Evolutionary conservation across 441 rosid species (phyloP).

Genomic region (Brassica hybrid): DNA sequence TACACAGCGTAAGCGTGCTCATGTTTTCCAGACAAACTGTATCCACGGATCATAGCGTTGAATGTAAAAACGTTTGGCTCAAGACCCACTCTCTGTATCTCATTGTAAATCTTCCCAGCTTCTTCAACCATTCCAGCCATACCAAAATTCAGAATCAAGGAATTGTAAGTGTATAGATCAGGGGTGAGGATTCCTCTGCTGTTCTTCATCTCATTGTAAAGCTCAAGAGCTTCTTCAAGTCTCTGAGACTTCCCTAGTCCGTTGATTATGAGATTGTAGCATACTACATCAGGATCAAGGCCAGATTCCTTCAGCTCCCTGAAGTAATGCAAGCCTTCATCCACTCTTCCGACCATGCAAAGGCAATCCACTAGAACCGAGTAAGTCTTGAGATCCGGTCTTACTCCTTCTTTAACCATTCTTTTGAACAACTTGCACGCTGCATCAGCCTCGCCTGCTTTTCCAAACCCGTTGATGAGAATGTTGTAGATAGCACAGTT

Average conservation of each 20-base stretch:
- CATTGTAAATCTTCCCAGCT: constrained; percentile 67
- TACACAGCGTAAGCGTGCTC: constrained; percentile 81
- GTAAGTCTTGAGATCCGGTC: constrained; percentile 91
- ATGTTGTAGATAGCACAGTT: constrained; percentile 89
- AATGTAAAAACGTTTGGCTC: constrained; percentile 90
- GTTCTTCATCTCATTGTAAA: constrained; percentile 71
- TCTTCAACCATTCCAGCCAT: constrained; percentile 71
- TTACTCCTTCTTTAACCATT: constrained; percentile 79
- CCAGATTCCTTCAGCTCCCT: constrained; percentile 69
- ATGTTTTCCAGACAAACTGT: constrained; percentile 69
- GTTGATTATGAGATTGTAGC: constrained; percentile 81
- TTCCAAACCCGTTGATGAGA: constrained; percentile 84
- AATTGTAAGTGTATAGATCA: constrained; percentile 86
- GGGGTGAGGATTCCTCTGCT: constrained; percentile 62
- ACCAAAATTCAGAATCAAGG: constrained; percentile 75
- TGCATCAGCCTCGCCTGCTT: constrained; percentile 69
- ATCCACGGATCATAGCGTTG: constrained; percentile 85
- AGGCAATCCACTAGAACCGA: constrained; percentile 78
- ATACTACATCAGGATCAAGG: constrained; percentile 67
- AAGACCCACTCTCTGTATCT: constrained; percentile 67
- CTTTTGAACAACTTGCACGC: constrained; percentile 70
- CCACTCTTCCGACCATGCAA: constrained; percentile 71
- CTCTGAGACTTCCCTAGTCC: constrained; percentile 77
- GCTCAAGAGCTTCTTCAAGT: constrained; percentile 71
- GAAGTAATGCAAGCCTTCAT: constrained; percentile 77